phyloP scores from a whole-genome alignment of 2,329 filamentous ascomycete genomes.

The Fusarium drepaniforme region DNA sequence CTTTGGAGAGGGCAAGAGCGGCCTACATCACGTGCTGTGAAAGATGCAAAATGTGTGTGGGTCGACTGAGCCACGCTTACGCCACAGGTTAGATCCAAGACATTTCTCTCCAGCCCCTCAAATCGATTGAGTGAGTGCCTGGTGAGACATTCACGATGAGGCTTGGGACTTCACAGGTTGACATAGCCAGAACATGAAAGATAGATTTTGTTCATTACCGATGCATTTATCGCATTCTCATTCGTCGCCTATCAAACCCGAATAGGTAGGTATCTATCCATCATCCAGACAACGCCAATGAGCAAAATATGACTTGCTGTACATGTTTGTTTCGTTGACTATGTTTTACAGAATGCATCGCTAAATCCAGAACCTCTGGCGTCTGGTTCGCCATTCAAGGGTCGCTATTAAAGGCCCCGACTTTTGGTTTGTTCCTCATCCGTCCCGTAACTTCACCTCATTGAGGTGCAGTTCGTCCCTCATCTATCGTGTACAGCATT shows the following conservation, averaged over 20 bases:
- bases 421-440: conserved; percentile 11
- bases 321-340: conserved; percentile 14
- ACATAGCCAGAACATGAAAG: not conserved
- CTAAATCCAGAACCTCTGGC: conserved; percentile 22
- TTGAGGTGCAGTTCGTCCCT: conserved; percentile 29
- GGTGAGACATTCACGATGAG: not conserved
- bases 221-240: not conserved
- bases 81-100: conserved; percentile 6
- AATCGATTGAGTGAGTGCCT: not conserved
- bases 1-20: conserved; percentile 29
- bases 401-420: conserved; percentile 18
- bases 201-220: not conserved
- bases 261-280: not conserved
- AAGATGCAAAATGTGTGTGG: not conserved
- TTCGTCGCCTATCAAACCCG: not conserved
- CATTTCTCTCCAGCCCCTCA: not conserved
- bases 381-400: conserved; percentile 16
- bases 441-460: conserved; percentile 22
- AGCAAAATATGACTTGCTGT: conserved; percentile 3
- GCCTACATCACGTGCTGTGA: conserved; percentile 34
- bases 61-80: not conserved
- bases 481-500: conserved; percentile 28
- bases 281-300: not conserved
- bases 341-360: conserved; percentile 14
- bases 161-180: not conserved